These are phyloP conservation scores for Mimosa bimucronata DNA, from an alignment of 306 rosid genomes.

Conservation along the genomic window DNA sequence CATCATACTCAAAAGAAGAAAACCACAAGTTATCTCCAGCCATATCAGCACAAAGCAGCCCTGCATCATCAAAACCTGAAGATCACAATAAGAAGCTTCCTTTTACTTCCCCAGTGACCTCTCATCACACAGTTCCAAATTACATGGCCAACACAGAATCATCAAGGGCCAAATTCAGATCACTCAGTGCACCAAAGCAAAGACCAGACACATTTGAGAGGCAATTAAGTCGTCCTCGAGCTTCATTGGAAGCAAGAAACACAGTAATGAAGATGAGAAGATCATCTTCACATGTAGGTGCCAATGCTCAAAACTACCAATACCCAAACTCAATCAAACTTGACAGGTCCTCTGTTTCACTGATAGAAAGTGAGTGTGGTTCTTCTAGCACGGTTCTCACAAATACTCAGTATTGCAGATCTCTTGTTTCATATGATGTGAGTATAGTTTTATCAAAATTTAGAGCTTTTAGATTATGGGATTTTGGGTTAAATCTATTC, in stretches of 20 bases:
- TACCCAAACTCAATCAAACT: constrained; percentile 84
- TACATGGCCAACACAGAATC: constrained; percentile 97
- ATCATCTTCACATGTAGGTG: constrained; percentile 84
- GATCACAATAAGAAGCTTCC: constrained; percentile 42
- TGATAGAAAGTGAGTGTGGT: constrained; percentile 82
- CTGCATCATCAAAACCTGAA: constrained; percentile 68
- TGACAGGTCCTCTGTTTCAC: constrained; percentile 74
- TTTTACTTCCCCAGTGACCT: constrained; percentile 51
- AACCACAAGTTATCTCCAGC: constrained; percentile 61
- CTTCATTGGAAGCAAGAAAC: constrained; percentile 73
- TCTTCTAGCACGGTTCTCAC: constrained; percentile 81
- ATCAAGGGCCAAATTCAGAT: constrained; percentile 80
- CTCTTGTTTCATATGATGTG: constrained; percentile 66
- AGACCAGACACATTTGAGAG: constrained; percentile 80
- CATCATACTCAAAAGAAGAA: constrained; percentile 49
- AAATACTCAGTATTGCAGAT: constrained; percentile 68
- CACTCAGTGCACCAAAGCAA: constrained; percentile 91
- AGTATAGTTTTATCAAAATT: constrained; percentile 41
- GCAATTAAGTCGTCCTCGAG: constrained; percentile 69
- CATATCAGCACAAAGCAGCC: constrained; percentile 75
- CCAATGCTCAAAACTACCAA: constrained; percentile 58
- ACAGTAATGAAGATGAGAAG: constrained; percentile 73
- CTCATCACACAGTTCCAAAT: constrained; percentile 59
- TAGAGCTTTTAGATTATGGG: not conserved
- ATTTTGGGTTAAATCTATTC: not conserved